Evolutionary conservation across 1,139 yeast species (phyloP).

Genomic region (Geotrichum cucujoidarum): DNA sequence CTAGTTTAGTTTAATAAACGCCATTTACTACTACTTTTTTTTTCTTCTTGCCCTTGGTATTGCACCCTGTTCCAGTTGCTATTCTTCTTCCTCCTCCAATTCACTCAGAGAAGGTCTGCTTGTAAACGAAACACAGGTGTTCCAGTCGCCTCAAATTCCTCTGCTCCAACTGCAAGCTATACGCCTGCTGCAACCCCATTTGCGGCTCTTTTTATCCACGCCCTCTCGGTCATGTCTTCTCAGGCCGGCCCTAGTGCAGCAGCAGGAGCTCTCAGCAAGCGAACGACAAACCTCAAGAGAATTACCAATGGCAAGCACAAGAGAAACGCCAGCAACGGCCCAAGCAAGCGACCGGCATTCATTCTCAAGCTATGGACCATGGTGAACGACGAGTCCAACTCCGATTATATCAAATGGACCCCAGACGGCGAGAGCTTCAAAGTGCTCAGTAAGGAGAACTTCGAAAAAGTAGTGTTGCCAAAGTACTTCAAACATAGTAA

Average conservation of each 20-base stretch:
- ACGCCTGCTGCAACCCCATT: too few species aligned
- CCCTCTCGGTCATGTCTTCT: constrained; percentile 11
- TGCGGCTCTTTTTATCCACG: not conserved
- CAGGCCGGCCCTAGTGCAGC: constrained; percentile 5
- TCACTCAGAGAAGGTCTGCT: too few species aligned
- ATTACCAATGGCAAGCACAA: constrained; percentile 25
- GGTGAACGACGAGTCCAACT: constrained; percentile 77
- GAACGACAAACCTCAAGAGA: constrained; percentile 19
- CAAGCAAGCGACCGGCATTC: constrained; percentile 69
- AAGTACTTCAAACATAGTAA: constrained; percentile 88
- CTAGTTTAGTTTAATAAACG: too few species aligned
- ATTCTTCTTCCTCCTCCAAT: too few species aligned
- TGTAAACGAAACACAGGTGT: too few species aligned
- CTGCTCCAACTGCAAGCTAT: too few species aligned
- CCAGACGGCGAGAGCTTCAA: constrained; percentile 82
- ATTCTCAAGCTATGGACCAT: constrained; percentile 91
- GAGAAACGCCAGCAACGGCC: constrained; percentile 30
- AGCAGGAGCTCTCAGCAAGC: constrained; percentile 1
- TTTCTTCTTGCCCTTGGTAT: too few species aligned
- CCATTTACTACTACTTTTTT: too few species aligned
- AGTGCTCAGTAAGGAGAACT: constrained; percentile 78
- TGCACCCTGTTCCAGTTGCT: too few species aligned
- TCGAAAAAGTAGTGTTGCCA: constrained; percentile 79
- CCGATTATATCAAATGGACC: constrained; percentile 74
- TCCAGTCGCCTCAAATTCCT: too few species aligned